Evolutionary conservation across 2,329 filamentous ascomycete species (phyloP).

Genomic region (Talaromyces sp.): DNA sequence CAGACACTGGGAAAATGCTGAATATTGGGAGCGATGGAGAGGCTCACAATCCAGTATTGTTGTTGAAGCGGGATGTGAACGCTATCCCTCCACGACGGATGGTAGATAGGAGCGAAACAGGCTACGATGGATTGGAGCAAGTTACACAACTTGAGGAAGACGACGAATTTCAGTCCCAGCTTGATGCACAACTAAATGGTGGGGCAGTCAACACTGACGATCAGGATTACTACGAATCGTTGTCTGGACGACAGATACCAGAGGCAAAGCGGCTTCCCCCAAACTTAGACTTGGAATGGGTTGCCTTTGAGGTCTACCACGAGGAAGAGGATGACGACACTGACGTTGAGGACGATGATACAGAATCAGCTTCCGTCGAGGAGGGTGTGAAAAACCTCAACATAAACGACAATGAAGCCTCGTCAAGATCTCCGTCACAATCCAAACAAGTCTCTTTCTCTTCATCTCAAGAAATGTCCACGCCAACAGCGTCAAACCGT

Average conservation of each 20-base stretch:
- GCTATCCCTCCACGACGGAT: constrained; percentile 58
- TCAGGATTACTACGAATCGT: constrained; percentile 14
- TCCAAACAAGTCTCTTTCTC: constrained; percentile 16
- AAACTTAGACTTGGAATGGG: constrained; percentile 82
- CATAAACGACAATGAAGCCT: constrained; percentile 21
- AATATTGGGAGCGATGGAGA: constrained; percentile 70
- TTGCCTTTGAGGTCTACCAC: constrained; percentile 79
- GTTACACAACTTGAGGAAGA: constrained; percentile 25
- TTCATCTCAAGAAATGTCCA: constrained; percentile 17
- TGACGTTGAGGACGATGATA: constrained; percentile 17
- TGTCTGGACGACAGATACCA: constrained; percentile 26
- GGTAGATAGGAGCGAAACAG: constrained; percentile 44
- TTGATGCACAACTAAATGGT: constrained; percentile 33
- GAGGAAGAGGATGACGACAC: constrained; percentile 53
- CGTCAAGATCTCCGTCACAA: constrained; percentile 6
- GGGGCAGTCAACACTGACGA: background rate
- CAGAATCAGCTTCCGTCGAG: constrained; percentile 24
- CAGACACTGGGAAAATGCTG: constrained; percentile 81
- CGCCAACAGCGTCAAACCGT: constrained; percentile 41
- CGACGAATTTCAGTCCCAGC: constrained; percentile 37
- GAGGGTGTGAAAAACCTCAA: constrained; percentile 46
- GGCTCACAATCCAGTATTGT: constrained; percentile 65
- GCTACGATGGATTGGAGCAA: constrained; percentile 23
- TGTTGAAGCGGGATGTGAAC: constrained; percentile 66
- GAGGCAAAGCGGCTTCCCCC: constrained; percentile 59